Conservation (phyloP, 2,329 filamentous ascomycete species). For the Clonostachys solani region DNA sequence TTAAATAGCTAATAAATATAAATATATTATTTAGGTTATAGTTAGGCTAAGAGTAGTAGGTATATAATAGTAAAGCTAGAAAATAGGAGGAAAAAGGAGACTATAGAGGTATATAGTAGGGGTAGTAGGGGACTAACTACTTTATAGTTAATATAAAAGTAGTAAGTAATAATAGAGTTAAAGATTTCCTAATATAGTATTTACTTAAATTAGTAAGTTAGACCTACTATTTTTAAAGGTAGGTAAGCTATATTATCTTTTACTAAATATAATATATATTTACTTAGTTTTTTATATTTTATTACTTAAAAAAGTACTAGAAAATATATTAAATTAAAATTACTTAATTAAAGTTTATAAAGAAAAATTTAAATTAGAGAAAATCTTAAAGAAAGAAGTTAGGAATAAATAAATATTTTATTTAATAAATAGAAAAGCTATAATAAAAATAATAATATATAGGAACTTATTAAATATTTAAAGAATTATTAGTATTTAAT, state of each 20-base stretch:
- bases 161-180: not conserved
- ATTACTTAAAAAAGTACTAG: no score
- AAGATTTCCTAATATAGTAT: not conserved
- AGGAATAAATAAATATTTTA: not conserved
- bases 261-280: not conserved
- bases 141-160: not conserved
- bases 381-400: no score
- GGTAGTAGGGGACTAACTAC: no score
- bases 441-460: not conserved
- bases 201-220: not conserved
- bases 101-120: not conserved
- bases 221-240: not conserved
- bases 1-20: not conserved
- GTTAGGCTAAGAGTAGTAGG: not conserved
- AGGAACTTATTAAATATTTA: not conserved
- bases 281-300: no score
- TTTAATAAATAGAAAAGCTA: not conserved
- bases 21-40: not conserved
- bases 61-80: not conserved
- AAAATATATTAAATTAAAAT: no score
- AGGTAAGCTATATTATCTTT: not conserved
- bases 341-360: no score
- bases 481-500: not conserved
- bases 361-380: no score
- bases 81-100: not conserved